phyloP scores from a whole-genome alignment of 441 rosid genomes.

The Eutrema salsugineum region DNA sequence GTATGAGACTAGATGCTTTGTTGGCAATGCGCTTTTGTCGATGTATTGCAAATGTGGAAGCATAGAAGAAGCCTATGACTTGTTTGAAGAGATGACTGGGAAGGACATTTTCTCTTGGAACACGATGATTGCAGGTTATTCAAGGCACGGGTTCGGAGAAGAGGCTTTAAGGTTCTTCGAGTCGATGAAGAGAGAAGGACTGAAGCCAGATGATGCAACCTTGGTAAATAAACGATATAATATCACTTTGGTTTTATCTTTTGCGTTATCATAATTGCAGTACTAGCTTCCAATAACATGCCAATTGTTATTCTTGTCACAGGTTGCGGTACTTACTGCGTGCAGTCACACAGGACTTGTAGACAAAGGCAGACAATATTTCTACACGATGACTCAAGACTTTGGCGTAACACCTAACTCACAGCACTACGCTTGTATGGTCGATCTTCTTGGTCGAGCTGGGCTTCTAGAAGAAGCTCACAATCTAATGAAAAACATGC shows the following conservation, averaged over 20 bases:
- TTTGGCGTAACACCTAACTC: slow-evolving; percentile 46
- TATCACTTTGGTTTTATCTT: neutral
- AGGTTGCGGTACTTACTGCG: slow-evolving; percentile 57
- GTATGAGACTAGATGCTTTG: slow-evolving; percentile 56
- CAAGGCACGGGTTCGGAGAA: slow-evolving; percentile 50
- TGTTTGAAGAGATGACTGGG: slow-evolving; percentile 54
- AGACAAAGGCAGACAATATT: slow-evolving; percentile 40
- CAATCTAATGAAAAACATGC: slow-evolving; percentile 44
- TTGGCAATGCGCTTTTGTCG: slow-evolving; percentile 67
- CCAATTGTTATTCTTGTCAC: slow-evolving; percentile 20
- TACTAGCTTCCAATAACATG: slow-evolving; percentile 10
- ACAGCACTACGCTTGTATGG: slow-evolving; percentile 51
- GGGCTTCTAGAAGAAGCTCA: slow-evolving; percentile 48
- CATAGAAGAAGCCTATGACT: slow-evolving; percentile 60
- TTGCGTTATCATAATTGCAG: neutral
- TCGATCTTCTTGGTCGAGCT: slow-evolving; percentile 59
- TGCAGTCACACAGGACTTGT: slow-evolving; percentile 55
- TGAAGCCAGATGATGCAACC: slow-evolving; percentile 46
- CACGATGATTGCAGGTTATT: slow-evolving; percentile 49
- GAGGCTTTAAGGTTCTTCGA: slow-evolving; percentile 44
- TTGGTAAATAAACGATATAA: slow-evolving; percentile 23
- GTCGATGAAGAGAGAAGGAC: slow-evolving; percentile 38
- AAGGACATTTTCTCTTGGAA: slow-evolving; percentile 58
- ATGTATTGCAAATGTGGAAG: slow-evolving; percentile 81
- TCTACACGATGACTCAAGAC: slow-evolving; percentile 40